Base-by-base conservation (phyloP, 495 filamentous ascomycete genomes). In the Penicillium taxi region DNA sequence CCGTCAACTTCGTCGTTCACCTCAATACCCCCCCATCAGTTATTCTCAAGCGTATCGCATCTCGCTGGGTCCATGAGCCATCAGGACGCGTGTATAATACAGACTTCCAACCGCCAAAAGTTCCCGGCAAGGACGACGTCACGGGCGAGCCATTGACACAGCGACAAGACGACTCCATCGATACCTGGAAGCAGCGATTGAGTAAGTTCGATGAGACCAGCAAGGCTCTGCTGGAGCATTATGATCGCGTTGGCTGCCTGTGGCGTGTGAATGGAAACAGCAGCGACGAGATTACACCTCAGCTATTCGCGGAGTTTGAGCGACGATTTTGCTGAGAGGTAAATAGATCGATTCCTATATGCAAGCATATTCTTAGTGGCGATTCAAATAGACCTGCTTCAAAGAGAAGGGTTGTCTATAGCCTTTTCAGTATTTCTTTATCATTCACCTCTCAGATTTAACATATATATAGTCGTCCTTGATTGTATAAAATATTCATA, bases 1-100 rank as follows among this genome's bases (percentile, higher is more conserved):
- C 87, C 2, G 86, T 98, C 47, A 98, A 98, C 63, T 75, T 95
- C 42, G 91, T 85, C 44, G 80, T 95, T 32, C 66, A 68, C 21
- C 51, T 69, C 26, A 39, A 67, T 32, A 70, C 66, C 9, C 67
- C 68, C 5, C 64, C 61, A 1, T 75, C 81, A 12, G 83, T 94
- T 36, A 90, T 98, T 41, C 70, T 96, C 39, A 77, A 86, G 31
- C 80, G 91, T 14, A 95, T 98, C 42, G 78, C 81, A 26, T 82
- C 82, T 39, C 82, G 91, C 37, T 94, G 89, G 86, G 82, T 96
- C 11, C 91, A 98, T 57, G 86, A 84, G 50, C 82, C 90, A 0
- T 91, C 85, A 2, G 91, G 91, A 2, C 72, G 91, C 9, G 77
- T 94, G 2, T 98, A 98, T 66, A 98, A 96, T 53, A 90, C 82